These are phyloP conservation scores for Cladosporium velox DNA, from an alignment of 2,329 filamentous ascomycete species.

Conservation along the genomic window DNA sequence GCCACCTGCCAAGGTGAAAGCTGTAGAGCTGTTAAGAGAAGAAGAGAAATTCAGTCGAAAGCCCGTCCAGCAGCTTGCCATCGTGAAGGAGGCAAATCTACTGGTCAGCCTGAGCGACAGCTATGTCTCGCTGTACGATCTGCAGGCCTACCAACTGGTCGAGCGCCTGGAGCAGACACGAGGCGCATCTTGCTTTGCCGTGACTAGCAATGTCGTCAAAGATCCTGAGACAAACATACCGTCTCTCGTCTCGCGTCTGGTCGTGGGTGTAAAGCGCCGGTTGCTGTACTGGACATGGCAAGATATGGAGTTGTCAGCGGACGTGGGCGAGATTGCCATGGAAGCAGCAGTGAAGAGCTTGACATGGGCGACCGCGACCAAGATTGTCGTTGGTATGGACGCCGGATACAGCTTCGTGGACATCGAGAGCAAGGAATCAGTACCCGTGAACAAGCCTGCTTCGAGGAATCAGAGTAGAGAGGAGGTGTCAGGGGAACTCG, in stretches of 20 bases:
- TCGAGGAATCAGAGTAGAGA: conserved; percentile 26
- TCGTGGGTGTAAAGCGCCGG: conserved; percentile 89
- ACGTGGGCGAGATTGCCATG: conserved; percentile 75
- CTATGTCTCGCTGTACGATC: conserved; percentile 84
- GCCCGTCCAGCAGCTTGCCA: conserved; percentile 88
- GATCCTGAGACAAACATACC: conserved; percentile 84
- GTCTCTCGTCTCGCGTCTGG: conserved; percentile 86
- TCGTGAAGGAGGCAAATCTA: conserved; percentile 92
- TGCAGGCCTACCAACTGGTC: conserved; percentile 78
- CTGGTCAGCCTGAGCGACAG: conserved; percentile 90
- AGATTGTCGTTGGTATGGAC: conserved; percentile 86
- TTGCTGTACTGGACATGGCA: conserved; percentile 94
- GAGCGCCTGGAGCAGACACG: conserved; percentile 81
- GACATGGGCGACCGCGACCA: conserved; percentile 87
- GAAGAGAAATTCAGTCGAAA: conserved; percentile 91
- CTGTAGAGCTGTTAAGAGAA: conserved; percentile 85
- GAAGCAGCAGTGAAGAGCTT: conserved; percentile 83
- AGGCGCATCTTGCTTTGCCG: conserved; percentile 85
- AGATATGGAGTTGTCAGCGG: conserved; percentile 79
- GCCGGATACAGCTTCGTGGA: conserved; percentile 89
- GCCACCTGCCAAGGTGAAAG: conserved; percentile 39
- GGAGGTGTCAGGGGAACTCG: conserved; percentile 56
- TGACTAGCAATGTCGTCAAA: conserved; percentile 93
- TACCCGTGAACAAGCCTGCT: conserved; percentile 65
- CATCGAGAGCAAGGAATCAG: conserved; percentile 70